Evolutionary conservation across 176 grass and related monocot species (phyloP).

Genomic region (Tillandsia leiboldiana): DNA sequence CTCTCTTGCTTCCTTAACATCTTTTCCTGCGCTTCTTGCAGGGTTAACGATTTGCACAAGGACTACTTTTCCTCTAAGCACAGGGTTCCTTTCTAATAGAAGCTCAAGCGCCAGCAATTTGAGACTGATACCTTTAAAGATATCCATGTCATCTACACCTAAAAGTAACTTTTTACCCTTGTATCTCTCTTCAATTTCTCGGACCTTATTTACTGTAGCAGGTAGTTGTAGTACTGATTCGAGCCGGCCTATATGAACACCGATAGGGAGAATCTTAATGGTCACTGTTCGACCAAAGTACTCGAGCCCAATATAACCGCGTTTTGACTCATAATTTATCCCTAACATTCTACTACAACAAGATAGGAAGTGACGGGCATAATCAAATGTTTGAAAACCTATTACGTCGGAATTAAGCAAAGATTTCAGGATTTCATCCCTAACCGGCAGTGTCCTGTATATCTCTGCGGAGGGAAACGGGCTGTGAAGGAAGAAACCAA

Average conservation of each 20-base stretch:
- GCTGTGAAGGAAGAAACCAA: conserved; percentile 80
- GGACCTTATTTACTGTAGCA: conserved; percentile 48
- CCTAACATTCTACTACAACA: conserved; percentile 86
- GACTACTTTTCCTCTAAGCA: conserved; percentile 54
- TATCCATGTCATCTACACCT: conserved; percentile 81
- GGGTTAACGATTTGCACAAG: conserved; percentile 87
- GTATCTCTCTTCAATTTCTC: conserved; percentile 62
- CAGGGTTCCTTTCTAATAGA: conserved; percentile 57
- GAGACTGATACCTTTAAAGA: conserved; percentile 90
- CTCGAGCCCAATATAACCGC: conserved; percentile 83
- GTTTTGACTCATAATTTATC: conserved; percentile 76
- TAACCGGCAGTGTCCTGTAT: conserved; percentile 82
- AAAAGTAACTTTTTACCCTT: conserved; percentile 61
- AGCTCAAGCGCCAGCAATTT: conserved; percentile 65
- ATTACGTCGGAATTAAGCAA: conserved; percentile 93
- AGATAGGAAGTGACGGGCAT: conserved; percentile 86
- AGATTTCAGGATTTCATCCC: conserved; percentile 82
- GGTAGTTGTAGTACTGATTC: conserved; percentile 60
- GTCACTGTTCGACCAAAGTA: conserved; percentile 78
- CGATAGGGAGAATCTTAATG: conserved; percentile 81
- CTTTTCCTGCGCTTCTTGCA: conserved; percentile 66
- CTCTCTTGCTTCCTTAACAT: conserved; percentile 59
- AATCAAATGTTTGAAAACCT: conserved; percentile 95
- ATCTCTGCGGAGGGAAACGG: conserved; percentile 86
- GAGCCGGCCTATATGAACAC: conserved; percentile 64